Conservation (phyloP, 2,329 filamentous ascomycete species). For the Botrytis pseudocinerea region DNA sequence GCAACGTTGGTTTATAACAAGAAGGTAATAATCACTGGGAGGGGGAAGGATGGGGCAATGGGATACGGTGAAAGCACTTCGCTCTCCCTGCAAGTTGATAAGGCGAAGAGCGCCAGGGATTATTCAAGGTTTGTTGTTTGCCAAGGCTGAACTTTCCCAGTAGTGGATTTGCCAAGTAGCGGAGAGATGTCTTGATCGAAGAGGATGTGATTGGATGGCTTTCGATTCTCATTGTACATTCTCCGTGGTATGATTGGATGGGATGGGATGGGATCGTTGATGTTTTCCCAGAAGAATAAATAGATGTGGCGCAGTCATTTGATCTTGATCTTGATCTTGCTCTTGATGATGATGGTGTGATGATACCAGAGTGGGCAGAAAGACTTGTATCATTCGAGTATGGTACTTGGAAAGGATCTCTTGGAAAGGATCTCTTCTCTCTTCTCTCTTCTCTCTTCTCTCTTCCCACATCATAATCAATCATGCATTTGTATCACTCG, state of each 20-base stretch:
- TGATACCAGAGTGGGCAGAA: not conserved
- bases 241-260: too few species aligned
- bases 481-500: not conserved
- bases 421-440: not conserved
- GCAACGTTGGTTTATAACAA: not conserved
- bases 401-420: not conserved
- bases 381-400: not conserved
- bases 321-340: not conserved
- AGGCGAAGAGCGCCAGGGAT: not conserved
- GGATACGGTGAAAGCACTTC: slow-evolving; percentile 9
- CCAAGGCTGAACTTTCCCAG: slow-evolving; percentile 7
- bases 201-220: not conserved
- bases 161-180: not conserved
- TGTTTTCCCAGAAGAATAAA: not conserved
- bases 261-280: too few species aligned
- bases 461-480: not conserved
- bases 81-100: not conserved
- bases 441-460: not conserved
- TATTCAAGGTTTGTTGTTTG: slow-evolving; percentile 7
- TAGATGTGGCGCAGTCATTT: slow-evolving; percentile 2
- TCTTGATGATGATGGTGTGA: too few species aligned
- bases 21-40: not conserved
- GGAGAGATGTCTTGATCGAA: not conserved
- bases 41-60: not conserved
- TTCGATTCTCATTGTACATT: not conserved